Conservation (phyloP, 2,329 filamentous ascomycete genomes). For the Neonectria neomacrospora region DNA sequence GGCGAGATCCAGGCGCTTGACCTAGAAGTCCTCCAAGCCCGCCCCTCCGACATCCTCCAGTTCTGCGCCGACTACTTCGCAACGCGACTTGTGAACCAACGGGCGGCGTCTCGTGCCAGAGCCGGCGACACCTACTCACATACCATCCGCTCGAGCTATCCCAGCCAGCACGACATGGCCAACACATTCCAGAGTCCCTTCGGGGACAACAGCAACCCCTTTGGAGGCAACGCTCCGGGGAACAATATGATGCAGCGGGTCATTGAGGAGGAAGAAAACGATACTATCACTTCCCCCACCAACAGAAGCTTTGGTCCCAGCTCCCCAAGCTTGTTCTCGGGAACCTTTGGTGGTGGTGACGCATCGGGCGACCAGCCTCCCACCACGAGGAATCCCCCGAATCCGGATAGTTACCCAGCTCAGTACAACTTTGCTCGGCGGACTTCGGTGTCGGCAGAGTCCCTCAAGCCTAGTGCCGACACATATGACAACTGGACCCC, state of each 20-base stretch:
- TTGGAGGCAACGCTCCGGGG: slow-evolving; percentile 35
- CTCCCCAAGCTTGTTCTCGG: slow-evolving; percentile 54
- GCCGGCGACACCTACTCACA: slow-evolving; percentile 19
- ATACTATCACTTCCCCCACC: slow-evolving; percentile 80
- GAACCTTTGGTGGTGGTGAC: slow-evolving; percentile 66
- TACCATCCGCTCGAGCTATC: not conserved
- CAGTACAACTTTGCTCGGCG: slow-evolving; percentile 95
- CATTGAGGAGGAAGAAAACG: slow-evolving; percentile 87
- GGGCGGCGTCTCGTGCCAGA: slow-evolving; percentile 48
- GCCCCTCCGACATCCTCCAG: slow-evolving; percentile 73
- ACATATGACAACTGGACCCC: slow-evolving; percentile 91
- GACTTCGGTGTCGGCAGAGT: slow-evolving; percentile 97
- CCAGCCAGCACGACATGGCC: slow-evolving; percentile 66
- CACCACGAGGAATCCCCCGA: slow-evolving; percentile 61
- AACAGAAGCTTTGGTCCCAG: slow-evolving; percentile 65
- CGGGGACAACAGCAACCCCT: slow-evolving; percentile 62
- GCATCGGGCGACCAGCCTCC: slow-evolving; percentile 59
- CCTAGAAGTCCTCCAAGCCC: slow-evolving; percentile 66
- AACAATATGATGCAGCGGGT: slow-evolving; percentile 61
- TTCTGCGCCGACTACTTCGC: slow-evolving; percentile 77
- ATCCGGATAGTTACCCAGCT: slow-evolving; percentile 79
- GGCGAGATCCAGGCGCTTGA: slow-evolving; percentile 72
- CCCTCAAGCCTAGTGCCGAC: slow-evolving; percentile 87
- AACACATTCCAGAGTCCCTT: slow-evolving; percentile 81
- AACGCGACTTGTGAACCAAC: slow-evolving; percentile 72